Conservation (phyloP, 2,329 filamentous ascomycete species). For the Corinectria fuckeliana region DNA sequence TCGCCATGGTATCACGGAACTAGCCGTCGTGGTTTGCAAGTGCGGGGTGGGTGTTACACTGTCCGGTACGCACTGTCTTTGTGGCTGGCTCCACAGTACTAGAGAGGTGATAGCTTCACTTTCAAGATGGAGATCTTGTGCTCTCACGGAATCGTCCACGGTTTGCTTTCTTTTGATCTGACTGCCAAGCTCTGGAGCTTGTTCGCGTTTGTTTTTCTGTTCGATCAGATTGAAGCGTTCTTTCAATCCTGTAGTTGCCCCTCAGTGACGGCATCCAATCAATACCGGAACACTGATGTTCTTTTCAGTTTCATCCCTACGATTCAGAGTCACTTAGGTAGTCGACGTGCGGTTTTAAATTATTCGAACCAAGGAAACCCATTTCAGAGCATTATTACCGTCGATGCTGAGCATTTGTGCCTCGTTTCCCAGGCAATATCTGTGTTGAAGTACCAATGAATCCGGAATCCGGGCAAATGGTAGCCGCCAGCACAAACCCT, state of each 20-base stretch:
- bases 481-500: neutral
- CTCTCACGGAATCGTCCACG: neutral
- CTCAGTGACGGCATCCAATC: too few relatives aligned
- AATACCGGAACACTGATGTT: too few relatives aligned
- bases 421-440: neutral
- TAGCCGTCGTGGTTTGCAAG: constrained; percentile 21
- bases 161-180: neutral
- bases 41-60: constrained; percentile 17
- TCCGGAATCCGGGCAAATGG: constrained; percentile 2
- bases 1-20: constrained; percentile 29
- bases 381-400: neutral
- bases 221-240: too few relatives aligned
- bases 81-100: neutral
- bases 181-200: too few relatives aligned
- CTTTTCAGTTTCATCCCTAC: too few relatives aligned
- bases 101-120: constrained; percentile 13
- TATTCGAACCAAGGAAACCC: neutral
- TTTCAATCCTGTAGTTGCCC: too few relatives aligned
- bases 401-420: neutral
- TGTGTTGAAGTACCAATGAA: neutral
- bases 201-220: too few relatives aligned
- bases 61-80: constrained; percentile 13
- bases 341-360: too few relatives aligned
- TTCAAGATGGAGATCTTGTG: neutral
- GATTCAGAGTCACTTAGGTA: too few relatives aligned